phyloP scores from a whole-genome alignment of 2,329 filamentous ascomycete genomes.

The Fusarium globosum region DNA sequence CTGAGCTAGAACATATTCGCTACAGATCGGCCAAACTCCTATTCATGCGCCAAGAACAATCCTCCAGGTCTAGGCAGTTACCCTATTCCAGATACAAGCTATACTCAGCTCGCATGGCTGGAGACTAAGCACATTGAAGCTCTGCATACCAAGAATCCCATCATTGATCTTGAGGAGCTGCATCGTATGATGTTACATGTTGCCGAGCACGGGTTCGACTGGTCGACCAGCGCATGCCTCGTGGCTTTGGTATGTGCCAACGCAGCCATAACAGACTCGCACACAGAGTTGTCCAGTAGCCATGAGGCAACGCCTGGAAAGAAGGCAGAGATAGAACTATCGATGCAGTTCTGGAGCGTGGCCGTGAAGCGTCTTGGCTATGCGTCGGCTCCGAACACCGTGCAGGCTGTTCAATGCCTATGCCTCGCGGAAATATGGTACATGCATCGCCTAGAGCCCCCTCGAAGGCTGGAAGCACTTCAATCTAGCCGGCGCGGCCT shows the following conservation, averaged over 20 bases:
- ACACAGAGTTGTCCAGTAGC: neutral
- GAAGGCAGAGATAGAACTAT: neutral
- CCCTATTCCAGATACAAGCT: neutral
- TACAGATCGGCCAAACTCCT: fast-evolving
- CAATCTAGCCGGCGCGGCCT: neutral
- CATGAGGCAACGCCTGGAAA: neutral
- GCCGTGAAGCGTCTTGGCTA: neutral
- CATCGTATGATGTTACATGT: neutral
- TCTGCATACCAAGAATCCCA: neutral
- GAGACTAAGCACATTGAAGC: neutral
- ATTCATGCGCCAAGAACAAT: neutral
- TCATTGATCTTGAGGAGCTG: neutral
- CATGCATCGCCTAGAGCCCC: neutral
- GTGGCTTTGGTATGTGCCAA: neutral
- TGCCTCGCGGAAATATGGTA: neutral
- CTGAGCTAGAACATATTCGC: neutral
- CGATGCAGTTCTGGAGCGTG: neutral
- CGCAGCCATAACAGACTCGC: neutral
- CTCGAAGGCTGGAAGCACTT: neutral
- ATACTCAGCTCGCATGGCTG: neutral
- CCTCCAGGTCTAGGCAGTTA: neutral
- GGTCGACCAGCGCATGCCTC: fast-evolving
- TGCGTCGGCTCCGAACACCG: neutral
- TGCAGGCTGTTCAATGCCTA: neutral
- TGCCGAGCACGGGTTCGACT: neutral